A percentile compares a stretch with the other conserved stretches of the same genome.
phyloP scores from a whole-genome alignment of 164 flowering plant species.

The Nelumbo lutea region DNA sequence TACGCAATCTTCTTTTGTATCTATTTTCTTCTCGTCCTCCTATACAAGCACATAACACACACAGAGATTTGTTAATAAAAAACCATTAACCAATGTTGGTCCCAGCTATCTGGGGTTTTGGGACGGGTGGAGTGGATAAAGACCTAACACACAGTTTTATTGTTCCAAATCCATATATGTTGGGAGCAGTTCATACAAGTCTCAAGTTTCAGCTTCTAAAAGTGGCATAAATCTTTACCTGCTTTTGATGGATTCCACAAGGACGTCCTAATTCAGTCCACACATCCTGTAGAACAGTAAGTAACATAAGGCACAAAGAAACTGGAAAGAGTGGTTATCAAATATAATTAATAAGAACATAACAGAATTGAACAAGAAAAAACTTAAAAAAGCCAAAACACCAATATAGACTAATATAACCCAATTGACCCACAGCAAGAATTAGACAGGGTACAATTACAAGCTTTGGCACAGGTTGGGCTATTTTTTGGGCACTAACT shows the following conservation, averaged over 20 bases:
- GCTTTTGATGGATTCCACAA: constrained; percentile 93
- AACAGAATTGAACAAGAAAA: not conserved
- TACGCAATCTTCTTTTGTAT: too few species aligned
- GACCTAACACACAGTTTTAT: too few species aligned
- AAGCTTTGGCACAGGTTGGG: too few species aligned
- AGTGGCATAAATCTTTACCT: constrained; percentile 38
- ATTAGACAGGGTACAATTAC: too few species aligned
- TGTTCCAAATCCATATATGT: too few species aligned
- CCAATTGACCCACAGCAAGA: too few species aligned
- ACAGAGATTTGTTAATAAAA: not conserved
- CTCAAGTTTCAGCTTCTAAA: not conserved
- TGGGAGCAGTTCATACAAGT: not conserved
- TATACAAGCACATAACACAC: not conserved
- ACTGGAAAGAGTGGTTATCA: not conserved
- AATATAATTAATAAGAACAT: not conserved
- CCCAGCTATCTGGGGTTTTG: too few species aligned
- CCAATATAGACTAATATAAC: too few species aligned
- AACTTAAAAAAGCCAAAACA: not conserved
- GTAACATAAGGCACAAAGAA: constrained; percentile 1
- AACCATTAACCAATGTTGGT: too few species aligned
- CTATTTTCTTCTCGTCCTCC: too few species aligned
- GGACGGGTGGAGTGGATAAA: too few species aligned
- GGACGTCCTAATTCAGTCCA: constrained; percentile 99
- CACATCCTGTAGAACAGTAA: constrained; percentile 58
- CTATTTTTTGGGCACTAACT: too few species aligned